A percentile compares a stretch with the other conserved stretches of the same genome.
These are phyloP conservation scores for Colletotrichum cuscutae DNA, from an alignment of 2,329 filamentous ascomycete species.

Conservation along the genomic window DNA sequence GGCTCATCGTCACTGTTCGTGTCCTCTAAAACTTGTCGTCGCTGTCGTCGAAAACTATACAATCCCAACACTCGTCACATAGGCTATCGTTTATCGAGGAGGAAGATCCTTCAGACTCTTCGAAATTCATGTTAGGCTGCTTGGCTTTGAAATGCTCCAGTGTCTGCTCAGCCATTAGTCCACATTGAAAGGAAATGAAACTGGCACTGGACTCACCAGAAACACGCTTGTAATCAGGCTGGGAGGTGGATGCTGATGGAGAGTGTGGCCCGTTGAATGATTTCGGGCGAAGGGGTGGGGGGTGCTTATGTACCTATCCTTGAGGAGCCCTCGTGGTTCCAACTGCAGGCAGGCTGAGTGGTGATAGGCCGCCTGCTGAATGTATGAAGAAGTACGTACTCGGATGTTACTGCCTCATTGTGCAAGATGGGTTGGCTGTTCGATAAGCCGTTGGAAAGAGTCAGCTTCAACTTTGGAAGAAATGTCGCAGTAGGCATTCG, in stretches of 20 bases:
- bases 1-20: background rate
- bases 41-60: background rate
- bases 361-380: background rate
- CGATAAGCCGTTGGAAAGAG: background rate
- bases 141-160: background rate
- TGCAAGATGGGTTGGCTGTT: background rate
- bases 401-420: background rate
- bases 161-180: background rate
- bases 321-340: background rate
- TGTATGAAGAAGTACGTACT: background rate
- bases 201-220: background rate
- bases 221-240: background rate
- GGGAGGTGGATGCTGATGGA: background rate
- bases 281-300: background rate
- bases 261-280: background rate
- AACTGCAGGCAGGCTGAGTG: background rate
- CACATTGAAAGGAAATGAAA: background rate
- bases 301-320: background rate
- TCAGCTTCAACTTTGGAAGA: no score
- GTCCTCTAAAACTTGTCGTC: background rate
- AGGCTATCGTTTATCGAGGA: background rate
- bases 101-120: background rate
- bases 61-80: background rate
- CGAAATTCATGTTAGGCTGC: background rate
- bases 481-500: fast-evolving